Evolutionary conservation across 306 rosid genomes (phyloP), one percentile per base, ranked within the genome.

Genomic region (Canavalia ensiformis): DNA sequence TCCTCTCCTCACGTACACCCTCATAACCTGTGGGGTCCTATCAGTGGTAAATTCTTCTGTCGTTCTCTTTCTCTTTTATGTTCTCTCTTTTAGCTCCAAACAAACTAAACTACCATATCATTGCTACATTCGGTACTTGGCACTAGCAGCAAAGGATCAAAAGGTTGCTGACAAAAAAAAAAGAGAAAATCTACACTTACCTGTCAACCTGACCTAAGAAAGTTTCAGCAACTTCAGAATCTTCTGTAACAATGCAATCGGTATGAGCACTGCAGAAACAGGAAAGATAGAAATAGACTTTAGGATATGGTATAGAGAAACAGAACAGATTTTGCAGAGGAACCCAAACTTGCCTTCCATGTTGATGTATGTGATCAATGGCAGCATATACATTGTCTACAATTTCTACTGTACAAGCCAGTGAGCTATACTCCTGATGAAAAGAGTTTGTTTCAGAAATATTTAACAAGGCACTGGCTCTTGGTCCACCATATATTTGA

Each of bases 321-420:
- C 13, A 49, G 59, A 18, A 68, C 12, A 56, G 31, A 52, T 64
- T 66, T 81, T 28, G 76, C 25, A 68, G 9, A 72, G 64, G 30
- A 73, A 57, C 62, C 44, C 12, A 72, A 82, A 52, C 77, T 45
- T 84, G 83, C 99, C 98, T 93, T 89, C 97, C 99, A 84, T 90
- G 73, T 52, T 85, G 57, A 86, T 88, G 89, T 77, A 95, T 92
- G 79, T 91, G 99, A 30, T 90, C 86, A 82, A 92, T 89, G 66
- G 99, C 99, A 59, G 89, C 85, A 67, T 31, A 77, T 8, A 95
- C 91, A 84, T 95, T 94, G 50, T 90, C 98, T 35, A 93, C 98
- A 57, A 95, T 88, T 84, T 95, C 98, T 67, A 95, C 49, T 31
- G 97, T 86, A 88, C 97, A 95, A 47, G 97, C 88, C 81, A 85